These are phyloP conservation scores for Yamadazyma spencermartinsiae DNA, from an alignment of 1,139 yeast species.

Conservation along the genomic window DNA sequence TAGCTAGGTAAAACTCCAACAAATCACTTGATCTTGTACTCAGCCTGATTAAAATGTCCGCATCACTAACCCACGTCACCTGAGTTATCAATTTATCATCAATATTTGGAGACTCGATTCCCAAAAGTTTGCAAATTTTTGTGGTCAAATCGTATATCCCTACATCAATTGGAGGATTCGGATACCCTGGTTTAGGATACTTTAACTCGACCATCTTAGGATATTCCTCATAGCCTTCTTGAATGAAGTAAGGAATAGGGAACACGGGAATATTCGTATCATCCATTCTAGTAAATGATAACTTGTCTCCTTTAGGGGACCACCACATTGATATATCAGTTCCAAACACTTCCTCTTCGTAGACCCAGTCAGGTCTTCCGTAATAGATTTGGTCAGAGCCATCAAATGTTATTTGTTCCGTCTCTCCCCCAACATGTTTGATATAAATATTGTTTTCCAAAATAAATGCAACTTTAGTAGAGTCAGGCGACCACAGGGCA, in stretches of 20 bases:
- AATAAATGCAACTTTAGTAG: slow-evolving; percentile 66
- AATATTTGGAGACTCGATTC: slow-evolving; percentile 25
- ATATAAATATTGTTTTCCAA: slow-evolving; percentile 60
- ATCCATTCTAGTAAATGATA: slow-evolving; percentile 49
- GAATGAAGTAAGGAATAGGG: slow-evolving; percentile 55
- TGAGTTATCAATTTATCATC: slow-evolving; percentile 39
- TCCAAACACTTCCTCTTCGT: slow-evolving; percentile 59
- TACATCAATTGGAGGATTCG: slow-evolving; percentile 43
- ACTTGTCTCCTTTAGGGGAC: slow-evolving; percentile 53
- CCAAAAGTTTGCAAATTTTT: slow-evolving; percentile 17
- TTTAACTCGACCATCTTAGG: slow-evolving; percentile 41
- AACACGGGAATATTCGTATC: slow-evolving; percentile 55
- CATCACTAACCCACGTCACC: slow-evolving; percentile 43
- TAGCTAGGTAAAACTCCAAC: slow-evolving; percentile 40
- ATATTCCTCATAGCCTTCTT: slow-evolving; percentile 42
- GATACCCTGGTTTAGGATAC: slow-evolving; percentile 49
- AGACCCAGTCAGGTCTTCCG: slow-evolving; percentile 65
- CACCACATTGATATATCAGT: slow-evolving; percentile 57
- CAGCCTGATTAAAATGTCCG: slow-evolving; percentile 34
- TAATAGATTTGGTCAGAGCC: slow-evolving; percentile 52
- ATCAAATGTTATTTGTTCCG: slow-evolving; percentile 46
- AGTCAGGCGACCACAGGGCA: slow-evolving; percentile 77
- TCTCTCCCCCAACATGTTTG: slow-evolving; percentile 19
- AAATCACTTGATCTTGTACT: slow-evolving; percentile 49
- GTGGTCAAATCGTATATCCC: slow-evolving; percentile 31